Base-by-base conservation (phyloP, 2,329 filamentous ascomycete species). In the Penicillium psychrosexuale region DNA sequence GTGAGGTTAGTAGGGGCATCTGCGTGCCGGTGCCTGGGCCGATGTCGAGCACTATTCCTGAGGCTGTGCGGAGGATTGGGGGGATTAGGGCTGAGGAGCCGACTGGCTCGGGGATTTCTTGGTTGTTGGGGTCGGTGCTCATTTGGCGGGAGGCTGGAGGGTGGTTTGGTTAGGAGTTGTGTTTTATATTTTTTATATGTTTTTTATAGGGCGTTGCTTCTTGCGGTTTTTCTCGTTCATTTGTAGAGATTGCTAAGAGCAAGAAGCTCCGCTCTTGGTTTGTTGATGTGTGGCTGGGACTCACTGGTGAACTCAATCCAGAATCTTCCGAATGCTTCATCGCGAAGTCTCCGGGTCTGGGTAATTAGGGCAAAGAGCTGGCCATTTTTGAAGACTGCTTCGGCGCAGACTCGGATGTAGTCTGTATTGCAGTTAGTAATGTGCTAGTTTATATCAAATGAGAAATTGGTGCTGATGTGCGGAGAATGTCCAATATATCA, bases 11-110 rank as follows among this genome's bases (percentile, higher is more conserved):
- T 43, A 74, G 72, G 0, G 69, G 69, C 45, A 83, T 72, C 51
- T 82, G 77, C 13, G 77, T 74, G 31, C 82, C 82, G 30, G 73
- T 78, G 5, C 82, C 82, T 0, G 82, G 82, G 6, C 78, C 78
- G 30, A 81, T 70, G 58, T 81, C 78, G 4, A 81, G 70, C 17
- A 81, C 75, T 3, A 72, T 59, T 3, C 79, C 78, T 1, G 63
- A 62, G 2, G 77, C 73, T 24, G 69, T 66, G 19, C 71, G 63
- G 19, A 79, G 66, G 7, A 80, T 64, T 0, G 71, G 66, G 0
- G 77, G 73, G 50, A 79, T 71, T 15, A 78, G 66, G 12, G 70
- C 68, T 7, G 69, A 63, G 12, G 74, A 75, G 39, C 66, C 65
- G 44, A 53, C 50, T 53, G 44, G 53, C 17, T 40, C 17, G 12